A percentile compares a stretch with the other conserved stretches of the same genome.
phyloP scores from a whole-genome alignment of 2,329 filamentous ascomycete genomes.

The Leptographium galeiforme region DNA sequence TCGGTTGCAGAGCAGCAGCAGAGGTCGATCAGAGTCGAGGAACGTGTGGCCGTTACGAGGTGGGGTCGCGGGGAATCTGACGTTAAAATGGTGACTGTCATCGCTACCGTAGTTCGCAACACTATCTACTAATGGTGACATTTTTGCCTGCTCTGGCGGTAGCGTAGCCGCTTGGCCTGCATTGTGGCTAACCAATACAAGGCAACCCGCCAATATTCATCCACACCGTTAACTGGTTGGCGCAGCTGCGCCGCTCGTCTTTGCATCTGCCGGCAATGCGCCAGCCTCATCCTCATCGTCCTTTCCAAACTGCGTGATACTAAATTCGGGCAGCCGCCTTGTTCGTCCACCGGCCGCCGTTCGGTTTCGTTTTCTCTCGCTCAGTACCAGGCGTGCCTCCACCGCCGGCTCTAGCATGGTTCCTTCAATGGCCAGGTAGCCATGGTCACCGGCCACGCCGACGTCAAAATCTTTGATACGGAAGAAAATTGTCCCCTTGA shows the following conservation, averaged over 20 bases:
- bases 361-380: slow-evolving; percentile 32
- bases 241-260: too few species aligned
- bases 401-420: slow-evolving; percentile 63
- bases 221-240: slow-evolving; percentile 10
- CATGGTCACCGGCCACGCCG: slow-evolving; percentile 58
- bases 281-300: slow-evolving; percentile 31
- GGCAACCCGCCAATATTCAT: background rate
- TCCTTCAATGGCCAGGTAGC: slow-evolving; percentile 75
- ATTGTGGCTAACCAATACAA: too few species aligned
- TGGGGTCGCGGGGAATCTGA: background rate
- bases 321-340: slow-evolving; percentile 33
- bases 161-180: too few species aligned
- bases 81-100: background rate
- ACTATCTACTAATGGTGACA: too few species aligned
- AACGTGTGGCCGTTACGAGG: background rate
- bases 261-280: background rate
- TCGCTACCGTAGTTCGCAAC: too few species aligned
- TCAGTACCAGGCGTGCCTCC: slow-evolving; percentile 45
- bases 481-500: slow-evolving; percentile 62
- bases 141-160: too few species aligned
- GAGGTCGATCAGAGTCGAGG: too few species aligned
- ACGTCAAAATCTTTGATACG: slow-evolving; percentile 77
- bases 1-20: background rate
- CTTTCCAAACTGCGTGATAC: slow-evolving; percentile 40
- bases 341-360: slow-evolving; percentile 22